phyloP scores from a whole-genome alignment of 495 filamentous ascomycete species.

The Mytilinidion resinicola region DNA sequence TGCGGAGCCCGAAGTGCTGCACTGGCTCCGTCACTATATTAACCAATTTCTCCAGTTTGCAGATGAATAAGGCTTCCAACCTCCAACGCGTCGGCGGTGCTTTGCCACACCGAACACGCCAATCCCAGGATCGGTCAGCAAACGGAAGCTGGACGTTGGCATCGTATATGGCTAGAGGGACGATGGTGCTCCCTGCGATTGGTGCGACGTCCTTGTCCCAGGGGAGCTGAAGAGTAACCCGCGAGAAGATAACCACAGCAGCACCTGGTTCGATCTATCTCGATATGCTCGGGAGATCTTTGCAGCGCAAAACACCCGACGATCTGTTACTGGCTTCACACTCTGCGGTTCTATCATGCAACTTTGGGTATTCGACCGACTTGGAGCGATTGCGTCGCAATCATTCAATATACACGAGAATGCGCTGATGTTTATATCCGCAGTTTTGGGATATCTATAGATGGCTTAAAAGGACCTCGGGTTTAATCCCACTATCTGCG shows the following conservation, averaged over 20 bases:
- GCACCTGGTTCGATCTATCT: slow-evolving; percentile 20
- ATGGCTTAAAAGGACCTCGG: not conserved
- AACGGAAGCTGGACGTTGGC: slow-evolving; percentile 1
- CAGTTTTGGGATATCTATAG: slow-evolving; percentile 1
- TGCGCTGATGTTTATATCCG: no score
- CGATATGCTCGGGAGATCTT: no score
- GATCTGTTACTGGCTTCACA: slow-evolving; percentile 22
- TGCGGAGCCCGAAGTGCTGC: no score
- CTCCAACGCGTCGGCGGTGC: no score
- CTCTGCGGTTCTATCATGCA: slow-evolving; percentile 23
- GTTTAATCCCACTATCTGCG: slow-evolving; percentile 1
- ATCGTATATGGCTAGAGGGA: not conserved
- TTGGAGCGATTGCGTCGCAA: not conserved
- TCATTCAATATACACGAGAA: not conserved
- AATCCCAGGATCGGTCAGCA: not conserved
- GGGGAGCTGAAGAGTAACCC: slow-evolving; percentile 24
- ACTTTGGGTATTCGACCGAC: slow-evolving; percentile 17
- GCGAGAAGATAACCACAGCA: not conserved
- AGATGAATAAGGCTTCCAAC: no score
- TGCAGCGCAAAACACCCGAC: slow-evolving; percentile 15
- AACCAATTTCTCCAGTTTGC: no score
- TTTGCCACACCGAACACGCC: slow-evolving; percentile 1
- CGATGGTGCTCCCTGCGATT: slow-evolving; percentile 3
- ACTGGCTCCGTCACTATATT: no score
- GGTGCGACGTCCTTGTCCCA: slow-evolving; percentile 20